Evolutionary conservation across 495 filamentous ascomycete species (phyloP).

Genomic region (Aspergillus coremiiformis): DNA sequence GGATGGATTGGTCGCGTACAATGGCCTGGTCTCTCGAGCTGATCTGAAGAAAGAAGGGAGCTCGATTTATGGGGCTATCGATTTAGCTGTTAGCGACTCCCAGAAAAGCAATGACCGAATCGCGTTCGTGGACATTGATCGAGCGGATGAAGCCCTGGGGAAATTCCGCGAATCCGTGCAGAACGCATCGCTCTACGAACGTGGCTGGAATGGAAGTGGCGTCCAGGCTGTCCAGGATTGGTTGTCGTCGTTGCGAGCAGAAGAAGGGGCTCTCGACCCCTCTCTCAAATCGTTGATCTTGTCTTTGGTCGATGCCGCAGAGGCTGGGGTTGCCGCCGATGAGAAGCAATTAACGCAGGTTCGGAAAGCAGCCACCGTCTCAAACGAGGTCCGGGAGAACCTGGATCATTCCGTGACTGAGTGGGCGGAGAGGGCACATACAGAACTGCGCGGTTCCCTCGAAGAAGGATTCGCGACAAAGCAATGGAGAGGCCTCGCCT

Average conservation of each 20-base stretch:
- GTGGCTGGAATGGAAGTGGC: conserved; percentile 64
- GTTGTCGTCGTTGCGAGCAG: conserved; percentile 47
- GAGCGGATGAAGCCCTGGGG: conserved; percentile 50
- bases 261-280: conserved; percentile 45
- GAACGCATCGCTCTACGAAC: conserved; percentile 63
- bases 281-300: conserved; percentile 57
- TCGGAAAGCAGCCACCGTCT: conserved; percentile 27
- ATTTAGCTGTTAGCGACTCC: conserved; percentile 35
- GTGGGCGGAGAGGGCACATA: conserved; percentile 76
- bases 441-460: conserved; percentile 71
- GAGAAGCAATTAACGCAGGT: conserved; percentile 35
- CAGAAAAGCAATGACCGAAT: conserved; percentile 24
- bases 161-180: conserved; percentile 59
- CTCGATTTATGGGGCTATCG: conserved; percentile 49
- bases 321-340: conserved; percentile 44
- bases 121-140: conserved; percentile 47
- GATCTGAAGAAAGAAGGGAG: conserved; percentile 29
- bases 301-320: conserved; percentile 56
- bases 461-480: conserved; percentile 62
- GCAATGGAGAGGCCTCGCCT: conserved; percentile 67
- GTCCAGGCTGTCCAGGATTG: conserved; percentile 59
- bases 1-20: conserved; percentile 45
- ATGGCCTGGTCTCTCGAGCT: conserved; percentile 33
- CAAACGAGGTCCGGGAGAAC: conserved; percentile 34
- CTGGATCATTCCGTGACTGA: conserved; percentile 51